phyloP scores from a whole-genome alignment of 2,329 filamentous ascomycete genomes.

The Sarocladiaceae sp. region DNA sequence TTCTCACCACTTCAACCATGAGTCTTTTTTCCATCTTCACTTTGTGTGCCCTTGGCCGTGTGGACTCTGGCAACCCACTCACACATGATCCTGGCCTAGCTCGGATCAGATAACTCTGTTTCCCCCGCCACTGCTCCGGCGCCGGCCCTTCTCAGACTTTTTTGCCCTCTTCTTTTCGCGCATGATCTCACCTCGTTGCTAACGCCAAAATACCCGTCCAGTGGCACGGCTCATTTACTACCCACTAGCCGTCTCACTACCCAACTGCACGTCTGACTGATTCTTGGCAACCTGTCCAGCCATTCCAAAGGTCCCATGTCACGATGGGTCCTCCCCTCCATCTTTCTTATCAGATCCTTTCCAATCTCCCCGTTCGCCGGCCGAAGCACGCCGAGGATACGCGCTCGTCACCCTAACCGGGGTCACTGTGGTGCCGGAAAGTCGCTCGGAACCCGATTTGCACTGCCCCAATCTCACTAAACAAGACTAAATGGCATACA shows the following conservation, averaged over 20 bases:
- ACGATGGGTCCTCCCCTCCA: neutral
- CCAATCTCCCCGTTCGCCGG: neutral
- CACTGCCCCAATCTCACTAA: neutral
- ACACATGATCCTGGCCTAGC: slow-evolving; percentile 2
- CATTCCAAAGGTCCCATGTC: neutral
- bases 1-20: neutral
- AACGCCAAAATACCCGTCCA: neutral
- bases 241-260: no score
- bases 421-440: neutral
- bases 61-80: neutral
- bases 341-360: slow-evolving; percentile 8
- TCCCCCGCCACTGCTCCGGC: neutral
- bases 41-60: neutral
- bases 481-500: neutral
- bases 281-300: neutral
- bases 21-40: neutral
- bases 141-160: no score
- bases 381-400: slow-evolving; percentile 2
- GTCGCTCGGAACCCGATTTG: neutral
- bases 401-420: neutral
- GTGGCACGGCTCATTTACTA: no score
- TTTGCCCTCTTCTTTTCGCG: neutral
- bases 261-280: no score
- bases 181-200: no score
- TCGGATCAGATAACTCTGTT: slow-evolving; percentile 9